A percentile compares a stretch with the other conserved stretches of the same genome.
Conservation (phyloP, 1,284 basidiomycete species). For the Cutaneotrichosporon curvatum region DNA sequence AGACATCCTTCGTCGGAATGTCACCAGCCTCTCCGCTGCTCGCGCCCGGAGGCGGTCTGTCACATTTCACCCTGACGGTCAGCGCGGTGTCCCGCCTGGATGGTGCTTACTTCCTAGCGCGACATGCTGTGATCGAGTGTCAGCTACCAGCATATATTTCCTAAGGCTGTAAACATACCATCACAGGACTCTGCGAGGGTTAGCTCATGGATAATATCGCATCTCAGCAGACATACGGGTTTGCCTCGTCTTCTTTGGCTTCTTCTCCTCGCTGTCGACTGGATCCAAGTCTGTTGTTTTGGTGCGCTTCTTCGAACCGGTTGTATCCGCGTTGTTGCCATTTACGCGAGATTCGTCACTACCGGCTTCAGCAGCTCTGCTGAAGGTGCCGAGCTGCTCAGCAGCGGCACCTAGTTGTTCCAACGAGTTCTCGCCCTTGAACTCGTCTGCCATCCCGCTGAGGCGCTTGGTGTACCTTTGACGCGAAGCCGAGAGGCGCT, state of each 20-base stretch:
- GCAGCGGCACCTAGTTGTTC: conserved; percentile 1
- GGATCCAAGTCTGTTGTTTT: background rate
- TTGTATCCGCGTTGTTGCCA: background rate
- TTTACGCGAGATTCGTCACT: background rate
- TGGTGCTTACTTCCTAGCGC: conserved; percentile 37
- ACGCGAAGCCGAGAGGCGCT: too few species aligned
- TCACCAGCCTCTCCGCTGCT: background rate
- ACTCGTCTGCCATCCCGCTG: too few species aligned
- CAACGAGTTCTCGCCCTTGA: too few species aligned
- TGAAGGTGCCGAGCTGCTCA: background rate
- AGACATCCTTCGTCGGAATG: conserved; percentile 24
- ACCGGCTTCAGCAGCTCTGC: background rate
- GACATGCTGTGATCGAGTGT: conserved; percentile 27
- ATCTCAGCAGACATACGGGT: conserved; percentile 30
- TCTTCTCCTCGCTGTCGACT: conserved; percentile 13
- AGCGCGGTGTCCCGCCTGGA: background rate
- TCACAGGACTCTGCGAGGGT: conserved; percentile 34
- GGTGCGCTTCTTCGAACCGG: conserved; percentile 3
- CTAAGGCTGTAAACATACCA: conserved; percentile 22
- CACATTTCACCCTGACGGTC: conserved; percentile 37
- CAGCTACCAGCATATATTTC: conserved; percentile 1
- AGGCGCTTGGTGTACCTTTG: too few species aligned
- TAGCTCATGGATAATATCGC: background rate
- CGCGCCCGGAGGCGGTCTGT: conserved; percentile 35
- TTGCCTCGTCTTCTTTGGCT: conserved; percentile 39